Conservation (phyloP, 2,329 filamentous ascomycete genomes). For the Tolypocladium endophyticum region DNA sequence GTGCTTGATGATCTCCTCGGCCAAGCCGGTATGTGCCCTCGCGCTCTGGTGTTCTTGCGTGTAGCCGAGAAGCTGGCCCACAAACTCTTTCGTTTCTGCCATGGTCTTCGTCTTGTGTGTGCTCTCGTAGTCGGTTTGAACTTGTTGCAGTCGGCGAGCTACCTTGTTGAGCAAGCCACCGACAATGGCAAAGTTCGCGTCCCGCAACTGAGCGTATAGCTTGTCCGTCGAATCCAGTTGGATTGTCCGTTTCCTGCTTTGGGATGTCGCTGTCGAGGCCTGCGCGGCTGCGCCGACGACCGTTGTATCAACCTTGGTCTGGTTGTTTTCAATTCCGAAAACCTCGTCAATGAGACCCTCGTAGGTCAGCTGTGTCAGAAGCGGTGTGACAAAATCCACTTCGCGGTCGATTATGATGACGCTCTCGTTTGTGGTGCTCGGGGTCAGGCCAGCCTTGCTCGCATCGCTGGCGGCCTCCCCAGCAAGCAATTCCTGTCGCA, state of each 20-base stretch:
- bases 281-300: conserved; percentile 68
- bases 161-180: conserved; percentile 83
- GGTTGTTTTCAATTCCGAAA: conserved; percentile 84
- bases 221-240: conserved; percentile 82
- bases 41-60: conserved; percentile 88
- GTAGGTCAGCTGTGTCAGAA: conserved; percentile 93
- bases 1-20: conserved; percentile 90
- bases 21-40: conserved; percentile 84
- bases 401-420: conserved; percentile 93
- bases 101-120: conserved; percentile 81
- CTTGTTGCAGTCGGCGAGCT: conserved; percentile 70
- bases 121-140: conserved; percentile 83
- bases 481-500: conserved; percentile 80
- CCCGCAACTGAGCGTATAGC: conserved; percentile 76
- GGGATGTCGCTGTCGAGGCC: conserved; percentile 43
- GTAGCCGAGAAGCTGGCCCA: conserved; percentile 84
- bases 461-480: conserved; percentile 61
- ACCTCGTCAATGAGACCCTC: conserved; percentile 92
- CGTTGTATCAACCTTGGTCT: conserved; percentile 84
- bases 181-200: conserved; percentile 92
- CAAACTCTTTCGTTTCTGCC: conserved; percentile 85
- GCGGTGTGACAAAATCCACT: conserved; percentile 81
- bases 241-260: conserved; percentile 74
- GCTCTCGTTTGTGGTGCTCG: conserved; percentile 80
- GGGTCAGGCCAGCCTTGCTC: conserved; percentile 58